These are phyloP conservation scores for Gloeophyllum trabeum DNA, from an alignment of 768 basidiomycete genomes.

Conservation along the genomic window DNA sequence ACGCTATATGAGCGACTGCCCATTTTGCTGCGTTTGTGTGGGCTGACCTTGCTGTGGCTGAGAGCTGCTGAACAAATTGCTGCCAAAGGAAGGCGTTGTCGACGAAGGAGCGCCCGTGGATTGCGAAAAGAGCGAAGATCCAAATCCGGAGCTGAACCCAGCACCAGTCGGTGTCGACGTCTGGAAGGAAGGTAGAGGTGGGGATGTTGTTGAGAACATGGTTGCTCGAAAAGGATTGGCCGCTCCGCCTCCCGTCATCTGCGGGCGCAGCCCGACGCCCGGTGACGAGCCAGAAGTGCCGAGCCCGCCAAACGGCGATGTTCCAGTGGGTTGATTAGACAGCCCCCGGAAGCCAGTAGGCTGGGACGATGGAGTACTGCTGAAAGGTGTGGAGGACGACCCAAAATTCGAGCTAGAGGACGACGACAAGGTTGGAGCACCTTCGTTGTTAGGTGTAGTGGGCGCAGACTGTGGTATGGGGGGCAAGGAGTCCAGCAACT, in stretches of 20 bases:
- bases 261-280: constrained; percentile 25
- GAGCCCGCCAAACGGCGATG: constrained; percentile 17
- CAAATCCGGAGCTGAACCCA: constrained; percentile 4
- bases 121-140: constrained; percentile 8
- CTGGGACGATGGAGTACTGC: constrained; percentile 6
- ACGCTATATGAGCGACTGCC: not conserved
- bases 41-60: constrained; percentile 16
- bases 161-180: constrained; percentile 15
- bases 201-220: constrained; percentile 14
- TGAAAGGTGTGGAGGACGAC: not conserved
- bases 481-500: constrained; percentile 41
- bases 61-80: constrained; percentile 10
- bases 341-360: constrained; percentile 8
- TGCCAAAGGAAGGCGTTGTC: constrained; percentile 9
- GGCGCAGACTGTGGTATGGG: constrained; percentile 53
- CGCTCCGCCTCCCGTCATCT: constrained; percentile 22
- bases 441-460: constrained; percentile 25
- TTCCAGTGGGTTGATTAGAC: constrained; percentile 46
- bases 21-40: constrained; percentile 22
- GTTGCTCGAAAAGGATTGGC: constrained; percentile 33
- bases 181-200: constrained; percentile 11
- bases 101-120: constrained; percentile 7
- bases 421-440: not conserved
- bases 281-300: constrained; percentile 19
- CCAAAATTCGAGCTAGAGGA: not conserved